Evolutionary conservation across 495 filamentous ascomycete genomes (phyloP), one percentile per base, ranked within the genome.

Genomic region (Aspergillus haitiensis): DNA sequence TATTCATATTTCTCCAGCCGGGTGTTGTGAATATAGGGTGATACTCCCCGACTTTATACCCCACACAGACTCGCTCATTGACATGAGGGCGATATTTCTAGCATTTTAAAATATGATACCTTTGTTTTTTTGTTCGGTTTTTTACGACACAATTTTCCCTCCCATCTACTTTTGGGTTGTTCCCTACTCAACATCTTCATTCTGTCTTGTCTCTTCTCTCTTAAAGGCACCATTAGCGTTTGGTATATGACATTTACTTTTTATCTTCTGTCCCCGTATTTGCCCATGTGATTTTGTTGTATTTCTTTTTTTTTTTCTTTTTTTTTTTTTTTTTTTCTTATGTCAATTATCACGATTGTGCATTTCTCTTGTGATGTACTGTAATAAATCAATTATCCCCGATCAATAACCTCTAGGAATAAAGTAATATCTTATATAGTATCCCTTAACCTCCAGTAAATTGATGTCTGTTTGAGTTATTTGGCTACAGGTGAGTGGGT

Each of bases 51-150:
- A 52, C 47, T 7, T 63, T 60, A 63, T 64, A 52, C 53, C 44
- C 52, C 55, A 56, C 56, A 51, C 60, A 55, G 47, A 27, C 56
- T 56, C 36, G 56, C 48, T 52, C 52, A 58, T 46, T 68, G 64
- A 61, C 64, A 61, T 61, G 63, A 67, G 59, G 58, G 60, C 62
- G 45, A 64, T 69, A 52, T 68, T 68, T 67, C 61, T 59, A 62
- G 59, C 53, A 58, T 64, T 27, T 56, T 64, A 61, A 65, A 58
- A 63, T 61, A 72, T 76, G 72, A 78, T 76, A 78, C 72, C 72
- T 73, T 65, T 61, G 54, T 61, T 57, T 64, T 67, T 63, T 64
- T 59, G 55, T 58, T 59, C 51, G 58, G 54, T 60, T 62, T 64
- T 60, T 70, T 44, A 69, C 59, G 66, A 72, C 56, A 71, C 56